Base-by-base conservation (phyloP, 768 basidiomycete species). In the Cyclocybe aegerita region DNA sequence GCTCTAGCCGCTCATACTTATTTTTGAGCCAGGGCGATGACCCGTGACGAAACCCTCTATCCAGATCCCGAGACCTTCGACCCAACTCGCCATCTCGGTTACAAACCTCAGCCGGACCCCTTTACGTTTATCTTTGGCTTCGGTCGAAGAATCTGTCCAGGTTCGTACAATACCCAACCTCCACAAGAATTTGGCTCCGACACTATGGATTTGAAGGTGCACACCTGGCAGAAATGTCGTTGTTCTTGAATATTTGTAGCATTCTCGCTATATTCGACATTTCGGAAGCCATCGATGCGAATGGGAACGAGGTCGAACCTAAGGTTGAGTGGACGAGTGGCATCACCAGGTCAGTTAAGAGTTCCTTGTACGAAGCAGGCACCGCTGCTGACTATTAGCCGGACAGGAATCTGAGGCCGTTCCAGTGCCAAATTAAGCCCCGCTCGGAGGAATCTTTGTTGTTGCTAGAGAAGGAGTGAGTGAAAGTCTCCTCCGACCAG, bases 1-100 rank as follows among this genome's bases (percentile, higher is more conserved):
- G 17, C 33, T 9, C 10, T 11, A 40, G 30, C n/a, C 10, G 17
- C 34, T 43, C 6, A 9, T 6, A 4, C 15, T 11, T 7, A 23
- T 15, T 10, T 10, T 31, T n/a, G 23, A 29, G 36, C 9, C 29
- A 68, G 67, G 65, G 64, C 62, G 7, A 69, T 74, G 15, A 57
- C 64, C 12, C 70, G 70, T 34, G 72, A 74, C 48, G 63, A 69
- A 30, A 65, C 64, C 10, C 55, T 67, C 9, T 75, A 70, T 41
- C 68, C 68, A 2, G 61, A 72, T 44, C 71, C 73, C 3, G 54
- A 63, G 14, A 55, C 46, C 1, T 76, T 76, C 49, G 55, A 70
- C 32, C 64, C 71, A 4, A 60, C 58, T 3, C 67, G 75, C n/a
- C 59, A 64, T 55, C 48, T 70, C 7, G 62, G 62, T n/a, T 49